Evolutionary conservation across 257 asterid species (phyloP).

Genomic region (Echium plantagineum): DNA sequence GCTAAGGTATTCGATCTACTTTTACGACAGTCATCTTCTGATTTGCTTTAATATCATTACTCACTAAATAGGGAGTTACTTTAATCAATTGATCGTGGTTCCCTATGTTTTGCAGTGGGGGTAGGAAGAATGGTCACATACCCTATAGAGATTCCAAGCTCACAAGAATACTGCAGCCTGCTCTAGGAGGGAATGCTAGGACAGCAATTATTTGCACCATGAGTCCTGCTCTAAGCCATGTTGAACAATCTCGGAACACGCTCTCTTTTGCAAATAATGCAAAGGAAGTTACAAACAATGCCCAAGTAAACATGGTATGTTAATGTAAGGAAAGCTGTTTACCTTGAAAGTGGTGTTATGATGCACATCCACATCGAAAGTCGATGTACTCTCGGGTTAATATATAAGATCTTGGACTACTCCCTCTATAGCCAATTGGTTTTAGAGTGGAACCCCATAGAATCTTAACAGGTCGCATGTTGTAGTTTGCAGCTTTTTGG

Average conservation of each 20-base stretch:
- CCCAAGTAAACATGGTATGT: slow-evolving; percentile 88
- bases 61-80: background rate
- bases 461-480: too few species aligned
- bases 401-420: too few species aligned
- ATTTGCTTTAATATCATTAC: background rate
- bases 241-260: slow-evolving; percentile 89
- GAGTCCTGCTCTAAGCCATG: slow-evolving; percentile 91
- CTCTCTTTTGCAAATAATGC: slow-evolving; percentile 87
- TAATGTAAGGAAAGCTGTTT: slow-evolving; percentile 1
- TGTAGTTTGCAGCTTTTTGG: too few species aligned
- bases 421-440: too few species aligned
- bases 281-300: slow-evolving; percentile 81
- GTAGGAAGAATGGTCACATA: slow-evolving; percentile 63
- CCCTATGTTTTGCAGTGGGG: slow-evolving; percentile 42
- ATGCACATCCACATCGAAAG: too few species aligned
- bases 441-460: too few species aligned
- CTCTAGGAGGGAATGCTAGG: slow-evolving; percentile 95
- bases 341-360: too few species aligned
- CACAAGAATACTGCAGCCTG: slow-evolving; percentile 85
- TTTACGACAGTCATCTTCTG: background rate
- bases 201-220: slow-evolving; percentile 93
- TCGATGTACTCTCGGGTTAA: too few species aligned
- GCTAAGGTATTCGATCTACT: slow-evolving; percentile 39
- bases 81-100: slow-evolving; percentile 4
- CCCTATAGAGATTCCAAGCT: slow-evolving; percentile 90